Evolutionary conservation across 2,329 filamentous ascomycete species (phyloP), one percentile per base, ranked within the genome.

Genomic region (Arachnomyces sp.): DNA sequence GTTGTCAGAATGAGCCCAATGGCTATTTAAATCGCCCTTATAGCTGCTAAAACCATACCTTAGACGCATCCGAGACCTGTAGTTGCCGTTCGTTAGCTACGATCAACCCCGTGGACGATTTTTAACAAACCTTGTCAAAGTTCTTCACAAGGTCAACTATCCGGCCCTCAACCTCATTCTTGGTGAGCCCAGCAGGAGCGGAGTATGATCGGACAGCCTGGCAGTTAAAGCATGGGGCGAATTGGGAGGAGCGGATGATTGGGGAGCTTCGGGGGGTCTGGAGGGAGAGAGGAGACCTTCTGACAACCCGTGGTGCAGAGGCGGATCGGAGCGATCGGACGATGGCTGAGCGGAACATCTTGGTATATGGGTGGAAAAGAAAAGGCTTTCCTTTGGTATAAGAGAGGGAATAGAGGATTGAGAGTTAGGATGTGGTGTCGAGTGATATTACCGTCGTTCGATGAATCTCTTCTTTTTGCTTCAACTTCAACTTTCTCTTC

Each of bases 141-240:
- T 89, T 90, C 72, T 88, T 83, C 67, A 98, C 68, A 58, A 98
- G 74, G 67, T 87, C 84, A 65, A 94, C 76, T 74, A 96, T 95
- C 63, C 90, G 80, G 46, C 85, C 86, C 72, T 93, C 82, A 43
- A 94, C 84, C 72, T 94, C 87, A 42, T 81, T 73, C 74, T 88
- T 82, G 57, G 78, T 74, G 50, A 96, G 77, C 52, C 82, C 81
- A 49, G 81, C 78, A 45, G 76, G 81, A 39, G 90, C 84, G 53
- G 89, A 87, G 73, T 98, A 98, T 73, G 80, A 84, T 69, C 92
- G 76, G 59, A 84, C 74, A 54, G 78, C 75, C 63, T 81, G 74
- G 68, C 81, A 77, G 58, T 74, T 73, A 58, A 76, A 73, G 51
- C 77, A 71, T 60, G 82, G 76, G 52, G 70, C 65, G 58, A 74